Percentiles rank a stretch among this genome's conserved stretches.
These are phyloP conservation scores for Tuber umbilicatum DNA, from an alignment of 495 filamentous ascomycete genomes.

Conservation along the genomic window DNA sequence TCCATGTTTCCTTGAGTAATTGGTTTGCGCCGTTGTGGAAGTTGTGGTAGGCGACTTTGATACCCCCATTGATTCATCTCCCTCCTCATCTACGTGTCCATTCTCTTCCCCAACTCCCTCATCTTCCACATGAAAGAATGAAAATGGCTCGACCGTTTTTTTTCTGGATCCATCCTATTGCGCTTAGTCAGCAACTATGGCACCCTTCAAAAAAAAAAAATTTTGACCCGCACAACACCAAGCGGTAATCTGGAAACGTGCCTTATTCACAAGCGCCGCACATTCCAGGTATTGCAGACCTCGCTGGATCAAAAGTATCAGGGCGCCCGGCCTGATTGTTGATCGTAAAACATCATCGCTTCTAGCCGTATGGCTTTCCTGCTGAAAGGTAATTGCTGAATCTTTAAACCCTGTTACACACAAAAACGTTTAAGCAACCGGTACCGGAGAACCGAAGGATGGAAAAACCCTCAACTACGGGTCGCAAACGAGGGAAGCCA, in stretches of 20 bases:
- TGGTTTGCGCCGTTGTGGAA: conserved; percentile 32
- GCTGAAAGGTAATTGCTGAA: conserved; percentile 38
- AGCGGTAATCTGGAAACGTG: conserved; percentile 34
- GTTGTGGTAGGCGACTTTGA: conserved; percentile 35
- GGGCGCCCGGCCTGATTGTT: conserved; percentile 22
- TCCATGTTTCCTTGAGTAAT: conserved; percentile 40
- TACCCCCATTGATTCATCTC: conserved; percentile 31
- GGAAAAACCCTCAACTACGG: conserved; percentile 13
- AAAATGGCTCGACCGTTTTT: conserved; percentile 36
- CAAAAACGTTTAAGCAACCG: conserved; percentile 28
- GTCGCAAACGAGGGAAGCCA: conserved; percentile 37
- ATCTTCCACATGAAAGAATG: conserved; percentile 39
- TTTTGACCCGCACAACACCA: conserved; percentile 26
- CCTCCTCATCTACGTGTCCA: conserved; percentile 37
- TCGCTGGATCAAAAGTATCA: conserved; percentile 40
- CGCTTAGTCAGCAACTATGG: conserved; percentile 35
- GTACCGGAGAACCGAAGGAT: conserved; percentile 20
- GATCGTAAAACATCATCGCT: conserved; percentile 22
- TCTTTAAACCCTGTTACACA: conserved; percentile 38
- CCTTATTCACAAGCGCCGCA: conserved; percentile 40
- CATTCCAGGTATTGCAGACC: conserved; percentile 40
- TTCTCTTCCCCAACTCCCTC: conserved; percentile 38
- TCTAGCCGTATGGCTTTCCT: conserved; percentile 36
- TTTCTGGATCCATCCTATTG: conserved; percentile 41
- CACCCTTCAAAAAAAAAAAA: conserved; percentile 32